Conservation (phyloP, 495 filamentous ascomycete genomes). For the Bombardia bombarda region DNA sequence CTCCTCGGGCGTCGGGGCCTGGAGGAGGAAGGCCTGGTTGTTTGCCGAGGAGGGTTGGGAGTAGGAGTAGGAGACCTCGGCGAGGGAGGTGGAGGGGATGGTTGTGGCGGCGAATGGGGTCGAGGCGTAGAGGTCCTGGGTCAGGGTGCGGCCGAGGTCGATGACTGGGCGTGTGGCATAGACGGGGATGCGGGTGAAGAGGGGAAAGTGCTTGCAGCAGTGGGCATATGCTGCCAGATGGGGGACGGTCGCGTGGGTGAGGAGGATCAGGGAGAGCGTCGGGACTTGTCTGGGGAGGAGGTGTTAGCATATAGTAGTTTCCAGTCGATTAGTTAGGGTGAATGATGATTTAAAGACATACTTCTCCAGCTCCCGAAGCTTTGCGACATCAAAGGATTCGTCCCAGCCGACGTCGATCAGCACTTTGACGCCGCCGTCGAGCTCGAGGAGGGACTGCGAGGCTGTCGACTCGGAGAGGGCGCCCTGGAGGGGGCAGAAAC, state of each 20-base stretch:
- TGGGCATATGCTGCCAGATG: constrained; percentile 93
- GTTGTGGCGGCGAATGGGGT: constrained; percentile 78
- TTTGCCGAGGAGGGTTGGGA: constrained; percentile 40
- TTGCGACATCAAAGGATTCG: constrained; percentile 70
- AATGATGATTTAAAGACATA: constrained; percentile 29
- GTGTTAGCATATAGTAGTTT: constrained; percentile 7
- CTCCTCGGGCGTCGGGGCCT: constrained; percentile 75
- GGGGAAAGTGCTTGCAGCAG: constrained; percentile 92
- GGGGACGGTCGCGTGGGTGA: constrained; percentile 84
- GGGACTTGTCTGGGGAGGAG: constrained; percentile 60
- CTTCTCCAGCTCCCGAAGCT: constrained; percentile 84
- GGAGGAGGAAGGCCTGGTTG: constrained; percentile 57
- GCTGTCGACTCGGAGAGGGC: constrained; percentile 80
- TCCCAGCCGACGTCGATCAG: constrained; percentile 96
- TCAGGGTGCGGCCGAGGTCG: constrained; percentile 78
- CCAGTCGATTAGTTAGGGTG: background rate
- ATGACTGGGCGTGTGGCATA: constrained; percentile 94
- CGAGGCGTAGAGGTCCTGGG: constrained; percentile 89
- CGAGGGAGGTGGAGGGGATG: constrained; percentile 59
- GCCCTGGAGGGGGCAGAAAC: constrained; percentile 84
- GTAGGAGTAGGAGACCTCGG: constrained; percentile 54
- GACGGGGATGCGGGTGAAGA: constrained; percentile 87
- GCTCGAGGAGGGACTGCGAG: constrained; percentile 88
- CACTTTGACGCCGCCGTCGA: constrained; percentile 94
- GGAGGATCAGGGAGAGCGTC: constrained; percentile 85